Evolutionary conservation across 208 protist species (phyloP), one percentile per base, ranked within the genome.

Genomic region (Leishmania turanica): DNA sequence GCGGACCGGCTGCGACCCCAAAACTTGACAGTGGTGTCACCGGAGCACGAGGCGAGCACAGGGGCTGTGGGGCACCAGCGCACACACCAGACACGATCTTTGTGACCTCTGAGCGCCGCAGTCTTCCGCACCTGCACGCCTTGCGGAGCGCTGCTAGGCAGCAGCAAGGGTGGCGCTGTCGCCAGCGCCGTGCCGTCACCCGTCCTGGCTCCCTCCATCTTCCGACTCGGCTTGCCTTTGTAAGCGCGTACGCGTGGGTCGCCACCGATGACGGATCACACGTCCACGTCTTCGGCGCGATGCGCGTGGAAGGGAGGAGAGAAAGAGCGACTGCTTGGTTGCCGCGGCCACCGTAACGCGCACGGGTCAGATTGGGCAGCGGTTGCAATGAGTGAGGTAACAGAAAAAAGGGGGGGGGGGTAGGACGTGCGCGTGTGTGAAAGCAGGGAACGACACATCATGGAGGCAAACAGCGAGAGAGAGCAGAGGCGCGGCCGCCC

Each of bases 51-150:
- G 5, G 95, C 95, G 31, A 98, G 82, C 49, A 97, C 83, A 45
- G 84, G 80, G 9, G 89, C 88, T 6, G 77, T 89, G 1, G 95
- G 95, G 77, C 87, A 91, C 93, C 95, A 97, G 51, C 91, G 87
- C 47, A 96, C 89, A 53, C 89, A 95, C 95, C 95, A 98, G 53
- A 98, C 93, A 13, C 95, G 93, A 45, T 92, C 89, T 31, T 70
- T 80, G 83, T 98, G 95, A 1, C 91, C 93, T 37, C 68, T 70
- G 49, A 97, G 83, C 42, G 82, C 85, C 0, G 82, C 90, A 9
- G 93, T 86, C 40, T 77, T 88, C 69, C 84, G 78, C 51, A 95
- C 76, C 13, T 31, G 65, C 69, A 90, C 62, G 34, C 56, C 37
- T 49, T 70, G 53, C 3, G 78, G 79, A 7, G 76, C 56, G 15